Evolutionary conservation across 441 rosid species (phyloP).

Genomic region (Euphorbia celastroides): DNA sequence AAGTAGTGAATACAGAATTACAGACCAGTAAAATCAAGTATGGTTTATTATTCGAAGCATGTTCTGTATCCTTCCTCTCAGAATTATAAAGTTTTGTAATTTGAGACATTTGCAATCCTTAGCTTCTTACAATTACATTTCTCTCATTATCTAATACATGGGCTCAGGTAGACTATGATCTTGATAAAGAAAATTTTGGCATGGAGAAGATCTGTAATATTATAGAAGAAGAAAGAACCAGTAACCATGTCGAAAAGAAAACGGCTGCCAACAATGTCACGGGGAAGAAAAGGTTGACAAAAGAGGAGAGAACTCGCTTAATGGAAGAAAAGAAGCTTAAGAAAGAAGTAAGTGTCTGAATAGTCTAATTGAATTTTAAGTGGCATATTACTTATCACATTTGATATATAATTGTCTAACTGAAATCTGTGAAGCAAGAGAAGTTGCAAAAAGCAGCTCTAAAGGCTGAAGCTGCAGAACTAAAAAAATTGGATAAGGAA

Average conservation of each 20-base stretch:
- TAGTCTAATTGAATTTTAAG: constrained; percentile 2
- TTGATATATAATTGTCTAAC: constrained; percentile 11
- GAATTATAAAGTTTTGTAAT: neutral
- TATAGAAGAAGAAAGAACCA: constrained; percentile 22
- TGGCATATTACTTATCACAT: constrained; percentile 15
- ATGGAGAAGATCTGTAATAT: constrained; percentile 30
- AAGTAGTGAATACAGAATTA: too few relatives aligned
- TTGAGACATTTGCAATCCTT: neutral
- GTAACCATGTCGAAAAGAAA: constrained; percentile 27
- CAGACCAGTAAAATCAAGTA: neutral
- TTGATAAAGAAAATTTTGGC: constrained; percentile 47
- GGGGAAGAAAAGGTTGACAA: constrained; percentile 43
- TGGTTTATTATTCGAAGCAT: neutral
- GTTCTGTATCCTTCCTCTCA: neutral
- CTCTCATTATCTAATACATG: constrained; percentile 20
- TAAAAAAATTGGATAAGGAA: constrained; percentile 71
- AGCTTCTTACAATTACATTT: neutral
- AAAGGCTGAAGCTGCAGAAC: constrained; percentile 82
- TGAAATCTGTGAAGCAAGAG: constrained; percentile 54
- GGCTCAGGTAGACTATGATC: constrained; percentile 45
- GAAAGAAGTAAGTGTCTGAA: constrained; percentile 53
- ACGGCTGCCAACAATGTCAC: constrained; percentile 27
- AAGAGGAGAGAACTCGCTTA: constrained; percentile 48
- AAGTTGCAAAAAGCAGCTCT: constrained; percentile 69
- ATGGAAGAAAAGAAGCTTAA: constrained; percentile 76